Evolutionary conservation across 2,329 filamentous ascomycete species (phyloP).

Genomic region (Elsinoe arachidis): DNA sequence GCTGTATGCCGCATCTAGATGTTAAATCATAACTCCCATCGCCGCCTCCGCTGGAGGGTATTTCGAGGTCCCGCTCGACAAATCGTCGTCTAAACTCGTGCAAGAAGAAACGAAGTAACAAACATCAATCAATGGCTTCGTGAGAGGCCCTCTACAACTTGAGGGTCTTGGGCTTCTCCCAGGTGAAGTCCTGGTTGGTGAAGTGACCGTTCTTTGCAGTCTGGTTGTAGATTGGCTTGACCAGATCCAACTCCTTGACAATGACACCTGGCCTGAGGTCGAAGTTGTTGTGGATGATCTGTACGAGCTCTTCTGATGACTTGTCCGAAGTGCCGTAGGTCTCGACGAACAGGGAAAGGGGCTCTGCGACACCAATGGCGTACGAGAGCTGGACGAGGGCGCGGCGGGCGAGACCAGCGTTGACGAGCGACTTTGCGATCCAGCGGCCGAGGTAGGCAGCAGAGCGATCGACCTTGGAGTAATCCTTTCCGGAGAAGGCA

Average conservation of each 20-base stretch:
- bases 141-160: constrained; percentile 1
- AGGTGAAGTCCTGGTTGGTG: constrained; percentile 94
- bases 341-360: constrained; percentile 95
- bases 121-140: constrained; percentile 6
- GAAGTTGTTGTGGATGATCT: constrained; percentile 94
- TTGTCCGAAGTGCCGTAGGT: constrained; percentile 90
- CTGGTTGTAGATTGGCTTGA: constrained; percentile 94
- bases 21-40: background rate
- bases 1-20: constrained; percentile 10
- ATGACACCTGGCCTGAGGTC: constrained; percentile 97
- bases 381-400: constrained; percentile 96
- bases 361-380: constrained; percentile 97
- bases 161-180: constrained; percentile 69
- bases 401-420: constrained; percentile 80
- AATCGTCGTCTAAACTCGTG: constrained; percentile 5
- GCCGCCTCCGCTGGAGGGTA: constrained; percentile 4
- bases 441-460: constrained; percentile 95
- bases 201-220: constrained; percentile 99
- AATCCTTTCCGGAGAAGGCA: constrained; percentile 99
- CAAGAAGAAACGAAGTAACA: constrained; percentile 11
- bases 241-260: constrained; percentile 90
- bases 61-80: constrained; percentile 10
- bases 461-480: constrained; percentile 99
- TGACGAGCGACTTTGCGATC: constrained; percentile 97
- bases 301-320: constrained; percentile 83